phyloP scores from a whole-genome alignment of 495 filamentous ascomycete species.

The Aspergillus affinis region DNA sequence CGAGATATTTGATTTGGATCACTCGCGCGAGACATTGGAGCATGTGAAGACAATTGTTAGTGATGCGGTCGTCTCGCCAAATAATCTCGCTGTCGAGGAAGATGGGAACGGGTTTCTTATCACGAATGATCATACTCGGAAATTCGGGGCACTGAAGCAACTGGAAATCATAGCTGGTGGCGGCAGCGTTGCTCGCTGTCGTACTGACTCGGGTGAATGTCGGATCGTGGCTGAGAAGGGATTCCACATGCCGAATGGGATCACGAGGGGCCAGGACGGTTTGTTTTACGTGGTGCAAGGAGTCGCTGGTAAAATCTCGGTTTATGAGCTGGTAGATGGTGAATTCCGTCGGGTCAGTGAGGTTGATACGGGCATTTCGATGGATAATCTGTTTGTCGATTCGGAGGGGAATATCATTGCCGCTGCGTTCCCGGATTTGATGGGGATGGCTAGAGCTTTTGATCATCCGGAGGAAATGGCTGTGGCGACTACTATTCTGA shows the following conservation, averaged over 20 bases:
- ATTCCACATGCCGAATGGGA: conserved; percentile 34
- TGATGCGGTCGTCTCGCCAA: conserved; percentile 33
- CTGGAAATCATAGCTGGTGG: conserved; percentile 15
- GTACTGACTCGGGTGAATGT: conserved; percentile 27
- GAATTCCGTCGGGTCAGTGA: conserved; percentile 24
- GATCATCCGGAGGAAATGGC: conserved; percentile 5
- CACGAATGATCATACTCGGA: conserved; percentile 37
- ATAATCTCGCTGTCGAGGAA: conserved; percentile 29
- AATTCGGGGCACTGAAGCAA: conserved; percentile 27
- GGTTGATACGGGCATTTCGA: conserved; percentile 24
- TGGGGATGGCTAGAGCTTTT: conserved; percentile 1
- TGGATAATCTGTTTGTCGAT: conserved; percentile 43
- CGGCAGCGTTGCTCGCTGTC: conserved; percentile 23
- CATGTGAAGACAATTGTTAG: conserved; percentile 32
- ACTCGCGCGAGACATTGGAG: conserved; percentile 14
- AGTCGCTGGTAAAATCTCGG: conserved; percentile 19
- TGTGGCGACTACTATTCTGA: conserved; percentile 5
- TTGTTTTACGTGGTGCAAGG: conserved; percentile 33
- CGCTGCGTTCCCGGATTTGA: conserved; percentile 28
- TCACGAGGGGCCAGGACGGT: conserved; percentile 24
- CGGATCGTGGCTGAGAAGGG: conserved; percentile 22
- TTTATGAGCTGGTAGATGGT: conserved; percentile 22
- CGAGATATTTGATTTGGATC: conserved; percentile 29
- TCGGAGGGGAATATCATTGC: conserved; percentile 35
- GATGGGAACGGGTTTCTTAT: conserved; percentile 28